A percentile compares a stretch with the other conserved stretches of the same genome.
Conservation (phyloP, 148 eudicot species). For the Silene uniflora region DNA sequence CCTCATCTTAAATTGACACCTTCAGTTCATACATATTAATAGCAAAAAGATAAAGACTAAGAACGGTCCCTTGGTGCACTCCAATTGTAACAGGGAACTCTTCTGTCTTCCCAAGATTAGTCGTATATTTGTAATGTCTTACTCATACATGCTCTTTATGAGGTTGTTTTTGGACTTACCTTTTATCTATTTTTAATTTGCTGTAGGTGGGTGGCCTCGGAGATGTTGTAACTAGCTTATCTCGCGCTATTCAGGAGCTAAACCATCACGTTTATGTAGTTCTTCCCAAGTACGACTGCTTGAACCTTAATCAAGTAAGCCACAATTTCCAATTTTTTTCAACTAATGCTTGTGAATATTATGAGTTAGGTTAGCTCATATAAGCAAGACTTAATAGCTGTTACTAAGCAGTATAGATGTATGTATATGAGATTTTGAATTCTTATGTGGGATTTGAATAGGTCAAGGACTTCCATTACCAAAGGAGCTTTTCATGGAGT, state of each 20-base stretch:
- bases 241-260: slow-evolving; percentile 94
- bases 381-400: background rate
- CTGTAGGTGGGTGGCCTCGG: slow-evolving; percentile 99
- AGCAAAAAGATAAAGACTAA: no score
- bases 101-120: no score
- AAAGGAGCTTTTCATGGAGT: slow-evolving; percentile 79
- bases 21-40: no score
- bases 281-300: slow-evolving; percentile 89
- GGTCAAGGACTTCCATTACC: slow-evolving; percentile 77
- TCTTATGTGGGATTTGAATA: slow-evolving; percentile 26
- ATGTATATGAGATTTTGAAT: background rate
- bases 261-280: slow-evolving; percentile 84
- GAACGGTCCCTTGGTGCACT: no score
- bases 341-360: slow-evolving; percentile 5
- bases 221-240: slow-evolving; percentile 97
- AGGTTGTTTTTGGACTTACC: background rate
- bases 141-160: no score
- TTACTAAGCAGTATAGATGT: slow-evolving; percentile 4
- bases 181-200: slow-evolving; percentile 16
- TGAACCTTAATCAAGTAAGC: slow-evolving; percentile 83
- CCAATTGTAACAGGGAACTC: no score
- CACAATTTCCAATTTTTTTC: slow-evolving; percentile 8
- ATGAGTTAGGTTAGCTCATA: slow-evolving; percentile 10
- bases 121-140: no score
- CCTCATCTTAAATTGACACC: no score